Evolutionary conservation across 495 filamentous ascomycete genomes (phyloP).

Genomic region (Cenococcum geophilum): DNA sequence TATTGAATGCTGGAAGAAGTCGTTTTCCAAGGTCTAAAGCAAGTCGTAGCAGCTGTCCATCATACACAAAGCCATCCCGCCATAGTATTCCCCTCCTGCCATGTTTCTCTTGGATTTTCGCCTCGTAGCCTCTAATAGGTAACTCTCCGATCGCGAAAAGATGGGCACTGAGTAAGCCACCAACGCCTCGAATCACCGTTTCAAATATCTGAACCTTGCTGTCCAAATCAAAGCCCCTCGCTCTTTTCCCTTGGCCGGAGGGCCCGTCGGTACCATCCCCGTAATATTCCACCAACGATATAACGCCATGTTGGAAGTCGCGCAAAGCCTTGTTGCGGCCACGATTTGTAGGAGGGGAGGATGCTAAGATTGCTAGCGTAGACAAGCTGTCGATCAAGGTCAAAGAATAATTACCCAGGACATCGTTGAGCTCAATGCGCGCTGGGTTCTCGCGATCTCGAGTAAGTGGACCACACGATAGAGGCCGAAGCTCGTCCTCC

Average conservation of each 20-base stretch:
- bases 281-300: conserved; percentile 73
- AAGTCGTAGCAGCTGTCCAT: conserved; percentile 81
- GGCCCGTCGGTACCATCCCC: conserved; percentile 72
- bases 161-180: conserved; percentile 86
- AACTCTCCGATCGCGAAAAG: conserved; percentile 85
- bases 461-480: conserved; percentile 76
- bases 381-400: conserved; percentile 93
- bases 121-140: conserved; percentile 71
- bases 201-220: conserved; percentile 98
- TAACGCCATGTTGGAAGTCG: conserved; percentile 77
- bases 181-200: conserved; percentile 89
- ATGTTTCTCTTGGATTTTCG: conserved; percentile 36
- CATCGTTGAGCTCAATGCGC: conserved; percentile 88
- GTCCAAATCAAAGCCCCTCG: conserved; percentile 88
- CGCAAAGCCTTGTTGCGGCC: conserved; percentile 55
- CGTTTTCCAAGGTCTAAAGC: conserved; percentile 77
- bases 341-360: conserved; percentile 43
- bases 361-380: conserved; percentile 85
- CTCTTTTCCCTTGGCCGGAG: conserved; percentile 62
- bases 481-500: conserved; percentile 88
- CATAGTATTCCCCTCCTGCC: conserved; percentile 57
- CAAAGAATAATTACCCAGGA: conserved; percentile 92
- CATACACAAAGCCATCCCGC: conserved; percentile 73
- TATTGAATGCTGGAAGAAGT: conserved; percentile 83
- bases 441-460: conserved; percentile 74